Conservation (phyloP, 1,284 basidiomycete species). For the Ustilago vetiveriae region DNA sequence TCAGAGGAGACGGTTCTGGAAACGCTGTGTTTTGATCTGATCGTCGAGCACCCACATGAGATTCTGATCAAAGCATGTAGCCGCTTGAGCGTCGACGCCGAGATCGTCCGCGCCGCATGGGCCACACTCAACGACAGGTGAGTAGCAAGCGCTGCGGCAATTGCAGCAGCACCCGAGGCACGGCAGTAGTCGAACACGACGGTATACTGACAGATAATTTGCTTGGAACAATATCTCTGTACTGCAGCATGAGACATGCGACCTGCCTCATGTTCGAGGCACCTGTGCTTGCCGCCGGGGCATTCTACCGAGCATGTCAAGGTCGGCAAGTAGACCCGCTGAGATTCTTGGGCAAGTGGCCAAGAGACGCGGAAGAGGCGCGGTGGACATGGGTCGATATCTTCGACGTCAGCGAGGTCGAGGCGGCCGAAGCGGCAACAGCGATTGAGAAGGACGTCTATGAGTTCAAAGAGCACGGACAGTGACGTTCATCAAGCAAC, state of each 20-base stretch:
- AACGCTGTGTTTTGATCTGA: conserved; percentile 89
- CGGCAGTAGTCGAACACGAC: not conserved
- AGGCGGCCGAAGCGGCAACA: conserved; percentile 44
- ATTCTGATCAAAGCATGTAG: conserved; percentile 56
- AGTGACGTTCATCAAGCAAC: too few relatives aligned
- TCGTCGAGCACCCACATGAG: conserved; percentile 80
- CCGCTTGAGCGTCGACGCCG: conserved; percentile 41
- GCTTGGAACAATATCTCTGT: not conserved
- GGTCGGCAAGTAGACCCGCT: conserved; percentile 31
- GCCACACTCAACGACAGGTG: conserved; percentile 54
- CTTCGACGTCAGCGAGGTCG: conserved; percentile 60
- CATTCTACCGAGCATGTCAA: conserved; percentile 57
- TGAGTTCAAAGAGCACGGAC: conserved; percentile 36
- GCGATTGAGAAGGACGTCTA: conserved; percentile 57
- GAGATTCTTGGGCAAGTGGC: conserved; percentile 36
- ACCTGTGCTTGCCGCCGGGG: conserved; percentile 61
- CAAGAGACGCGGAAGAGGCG: conserved; percentile 15
- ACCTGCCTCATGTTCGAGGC: conserved; percentile 60
- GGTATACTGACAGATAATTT: conserved; percentile 5
- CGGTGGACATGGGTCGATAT: conserved; percentile 52
- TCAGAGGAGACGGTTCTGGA: conserved; percentile 86
- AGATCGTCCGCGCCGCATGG: conserved; percentile 53
- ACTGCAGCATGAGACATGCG: conserved; percentile 47
- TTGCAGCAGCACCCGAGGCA: not conserved
- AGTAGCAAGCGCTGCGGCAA: conserved; percentile 1